Evolutionary conservation across 2,329 filamentous ascomycete genomes (phyloP).

Genomic region (Leptosphaerulina australis): DNA sequence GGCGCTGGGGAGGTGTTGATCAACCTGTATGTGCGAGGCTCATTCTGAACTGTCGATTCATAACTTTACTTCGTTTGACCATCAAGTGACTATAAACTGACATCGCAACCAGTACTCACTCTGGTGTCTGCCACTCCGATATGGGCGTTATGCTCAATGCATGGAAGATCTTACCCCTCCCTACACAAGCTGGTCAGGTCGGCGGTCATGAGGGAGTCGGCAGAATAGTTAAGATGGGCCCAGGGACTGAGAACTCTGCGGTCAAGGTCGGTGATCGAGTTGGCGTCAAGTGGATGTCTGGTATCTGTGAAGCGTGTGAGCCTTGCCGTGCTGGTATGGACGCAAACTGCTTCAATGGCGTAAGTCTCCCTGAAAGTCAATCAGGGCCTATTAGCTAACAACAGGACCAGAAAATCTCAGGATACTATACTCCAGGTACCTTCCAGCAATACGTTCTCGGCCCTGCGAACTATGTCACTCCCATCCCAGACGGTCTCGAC

Average conservation of each 20-base stretch:
- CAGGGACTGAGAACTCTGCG: conserved; percentile 60
- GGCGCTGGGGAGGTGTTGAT: conserved; percentile 67
- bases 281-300: conserved; percentile 71
- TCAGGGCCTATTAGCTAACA: neutral
- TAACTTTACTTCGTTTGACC: no score
- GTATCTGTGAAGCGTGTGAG: conserved; percentile 56
- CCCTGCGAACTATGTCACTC: conserved; percentile 71
- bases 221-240: conserved; percentile 68
- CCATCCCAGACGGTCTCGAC: conserved; percentile 66
- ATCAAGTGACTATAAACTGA: neutral
- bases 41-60: neutral
- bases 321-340: conserved; percentile 54
- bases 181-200: conserved; percentile 66
- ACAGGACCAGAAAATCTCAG: conserved; percentile 57
- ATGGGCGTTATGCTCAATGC: conserved; percentile 56
- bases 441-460: conserved; percentile 72
- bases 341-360: conserved; percentile 41
- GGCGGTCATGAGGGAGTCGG: conserved; percentile 74
- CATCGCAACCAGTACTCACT: conserved; percentile 55
- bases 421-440: conserved; percentile 73
- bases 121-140: conserved; percentile 70
- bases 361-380: conserved; percentile 23
- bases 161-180: conserved; percentile 64
- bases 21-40: conserved; percentile 57
- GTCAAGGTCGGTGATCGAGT: conserved; percentile 71